phyloP scores from a whole-genome alignment of 2,329 filamentous ascomycete genomes.

The Bisporella sp. region DNA sequence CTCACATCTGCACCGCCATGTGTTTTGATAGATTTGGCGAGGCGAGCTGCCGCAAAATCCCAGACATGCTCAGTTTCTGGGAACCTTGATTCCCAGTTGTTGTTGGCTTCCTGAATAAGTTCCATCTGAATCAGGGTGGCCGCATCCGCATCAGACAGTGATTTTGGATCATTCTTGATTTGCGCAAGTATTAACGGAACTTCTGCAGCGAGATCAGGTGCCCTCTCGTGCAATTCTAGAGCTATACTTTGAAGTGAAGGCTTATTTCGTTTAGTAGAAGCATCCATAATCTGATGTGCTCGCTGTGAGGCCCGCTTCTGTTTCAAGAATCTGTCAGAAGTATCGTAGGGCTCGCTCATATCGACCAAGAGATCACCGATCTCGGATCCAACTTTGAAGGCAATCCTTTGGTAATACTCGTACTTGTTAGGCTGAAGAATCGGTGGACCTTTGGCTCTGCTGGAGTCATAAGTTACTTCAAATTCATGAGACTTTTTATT shows the following conservation, averaged over 20 bases:
- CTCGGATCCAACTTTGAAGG: constrained; percentile 18
- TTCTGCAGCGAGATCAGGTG: constrained; percentile 16
- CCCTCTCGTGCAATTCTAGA: constrained; percentile 11
- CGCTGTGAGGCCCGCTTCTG: too few relatives aligned
- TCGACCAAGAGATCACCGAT: constrained; percentile 4
- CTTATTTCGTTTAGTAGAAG: not conserved
- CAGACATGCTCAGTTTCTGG: constrained; percentile 21
- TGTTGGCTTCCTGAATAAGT: constrained; percentile 21
- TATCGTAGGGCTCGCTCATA: not conserved
- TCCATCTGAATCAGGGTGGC: constrained; percentile 18
- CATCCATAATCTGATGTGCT: not conserved
- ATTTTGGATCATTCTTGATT: not conserved
- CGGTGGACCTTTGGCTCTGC: constrained; percentile 9
- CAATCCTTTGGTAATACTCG: constrained; percentile 11
- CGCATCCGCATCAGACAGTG: constrained; percentile 5
- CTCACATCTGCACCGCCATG: not conserved
- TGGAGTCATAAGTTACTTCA: constrained; percentile 14
- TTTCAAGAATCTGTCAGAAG: too few relatives aligned
- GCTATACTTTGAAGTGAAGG: constrained; percentile 12
- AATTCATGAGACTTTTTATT: not conserved
- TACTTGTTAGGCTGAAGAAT: constrained; percentile 22
- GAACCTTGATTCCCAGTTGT: constrained; percentile 22
- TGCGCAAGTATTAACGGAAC: not conserved
- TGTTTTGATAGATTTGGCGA: not conserved
- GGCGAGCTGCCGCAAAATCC: constrained; percentile 17